These are phyloP conservation scores for Backusella tuberculispora DNA, from an alignment of 192 early-diverging fungal genomes.

Conservation along the genomic window DNA sequence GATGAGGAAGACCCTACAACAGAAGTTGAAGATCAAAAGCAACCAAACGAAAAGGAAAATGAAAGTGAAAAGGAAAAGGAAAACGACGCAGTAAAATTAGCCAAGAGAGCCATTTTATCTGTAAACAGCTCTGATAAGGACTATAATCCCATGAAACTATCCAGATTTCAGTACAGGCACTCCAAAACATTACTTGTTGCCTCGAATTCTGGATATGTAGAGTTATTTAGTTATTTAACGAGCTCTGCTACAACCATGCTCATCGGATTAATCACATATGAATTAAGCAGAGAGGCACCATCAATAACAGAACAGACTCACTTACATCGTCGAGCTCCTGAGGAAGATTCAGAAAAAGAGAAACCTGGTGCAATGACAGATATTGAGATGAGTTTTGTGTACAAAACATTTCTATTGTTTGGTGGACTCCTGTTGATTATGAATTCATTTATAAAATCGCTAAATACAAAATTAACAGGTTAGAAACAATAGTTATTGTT, in stretches of 20 bases:
- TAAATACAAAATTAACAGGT: conserved; percentile 43
- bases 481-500: background rate
- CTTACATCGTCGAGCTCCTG: background rate
- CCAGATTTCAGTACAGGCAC: background rate
- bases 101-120: background rate
- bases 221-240: background rate
- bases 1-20: background rate
- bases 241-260: conserved; percentile 1
- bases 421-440: conserved; percentile 36
- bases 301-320: background rate
- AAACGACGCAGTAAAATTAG: background rate
- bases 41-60: background rate
- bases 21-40: background rate
- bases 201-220: background rate
- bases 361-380: conserved; percentile 6
- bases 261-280: background rate
- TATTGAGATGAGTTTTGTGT: conserved; percentile 39
- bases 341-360: background rate
- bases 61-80: background rate
- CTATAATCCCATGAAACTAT: background rate
- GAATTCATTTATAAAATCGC: conserved; percentile 41
- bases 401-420: conserved; percentile 41
- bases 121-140: background rate
- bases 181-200: background rate
- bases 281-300: background rate